Evolutionary conservation across 2,329 filamentous ascomycete species (phyloP).

Genomic region (Hymenoscyphus scutula): DNA sequence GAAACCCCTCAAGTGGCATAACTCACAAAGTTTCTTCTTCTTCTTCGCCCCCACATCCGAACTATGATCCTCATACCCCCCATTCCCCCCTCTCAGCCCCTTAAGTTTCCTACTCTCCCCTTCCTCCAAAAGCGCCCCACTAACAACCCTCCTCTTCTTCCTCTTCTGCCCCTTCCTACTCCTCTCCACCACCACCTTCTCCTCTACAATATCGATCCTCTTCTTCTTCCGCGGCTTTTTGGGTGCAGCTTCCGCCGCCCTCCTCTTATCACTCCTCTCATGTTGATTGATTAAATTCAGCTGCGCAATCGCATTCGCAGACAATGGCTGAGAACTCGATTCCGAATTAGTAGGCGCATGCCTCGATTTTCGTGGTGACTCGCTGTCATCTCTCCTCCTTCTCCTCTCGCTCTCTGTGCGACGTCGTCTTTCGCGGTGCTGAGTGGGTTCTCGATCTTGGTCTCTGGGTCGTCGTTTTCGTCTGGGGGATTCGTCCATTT

Average conservation of each 20-base stretch:
- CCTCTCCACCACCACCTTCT: slow-evolving; percentile 29
- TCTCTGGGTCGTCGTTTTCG: slow-evolving; percentile 28
- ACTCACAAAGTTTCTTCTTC: slow-evolving; percentile 61
- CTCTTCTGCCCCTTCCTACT: slow-evolving; percentile 30
- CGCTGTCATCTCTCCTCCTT: slow-evolving; percentile 20
- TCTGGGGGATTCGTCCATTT: slow-evolving; percentile 31
- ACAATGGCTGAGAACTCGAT: slow-evolving; percentile 32
- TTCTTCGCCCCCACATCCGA: slow-evolving; percentile 38
- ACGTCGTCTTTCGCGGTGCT: slow-evolving; percentile 7
- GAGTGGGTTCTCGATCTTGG: background rate
- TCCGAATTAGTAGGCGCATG: slow-evolving; percentile 26
- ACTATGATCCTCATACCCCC: slow-evolving; percentile 39
- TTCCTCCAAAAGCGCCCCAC: slow-evolving; percentile 68
- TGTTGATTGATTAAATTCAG: slow-evolving; percentile 34
- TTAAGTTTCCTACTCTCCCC: slow-evolving; percentile 53
- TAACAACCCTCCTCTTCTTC: slow-evolving; percentile 59
- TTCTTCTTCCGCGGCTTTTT: slow-evolving; percentile 29
- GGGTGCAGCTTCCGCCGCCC: slow-evolving; percentile 23
- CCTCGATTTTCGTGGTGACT: slow-evolving; percentile 25
- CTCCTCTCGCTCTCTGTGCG: slow-evolving; percentile 11
- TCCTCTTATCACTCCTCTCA: slow-evolving; percentile 14
- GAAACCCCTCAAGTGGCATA: slow-evolving; percentile 33
- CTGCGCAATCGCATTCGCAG: slow-evolving; percentile 34
- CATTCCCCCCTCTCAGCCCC: slow-evolving; percentile 48
- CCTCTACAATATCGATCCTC: slow-evolving; percentile 26